A percentile compares a stretch with the other conserved stretches of the same genome.
phyloP scores from a whole-genome alignment of 1,139 yeast species.

The Suhomyces yuchorum region DNA sequence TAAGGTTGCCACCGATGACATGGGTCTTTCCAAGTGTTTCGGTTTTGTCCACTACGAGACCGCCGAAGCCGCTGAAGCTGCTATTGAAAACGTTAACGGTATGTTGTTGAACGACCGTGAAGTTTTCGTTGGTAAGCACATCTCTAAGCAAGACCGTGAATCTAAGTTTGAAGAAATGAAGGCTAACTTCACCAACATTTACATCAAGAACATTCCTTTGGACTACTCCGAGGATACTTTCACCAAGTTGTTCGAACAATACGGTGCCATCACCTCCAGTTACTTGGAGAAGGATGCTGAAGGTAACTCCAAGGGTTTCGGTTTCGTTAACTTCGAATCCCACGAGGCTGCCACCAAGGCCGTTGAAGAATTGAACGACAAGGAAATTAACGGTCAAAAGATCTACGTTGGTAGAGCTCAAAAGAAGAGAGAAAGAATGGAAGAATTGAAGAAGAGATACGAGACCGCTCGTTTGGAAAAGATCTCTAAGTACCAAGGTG shows the following conservation, averaged over 20 bases:
- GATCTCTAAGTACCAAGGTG: conserved; percentile 94
- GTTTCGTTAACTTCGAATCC: conserved; percentile 86
- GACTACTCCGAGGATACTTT: conserved; percentile 77
- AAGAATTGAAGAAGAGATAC: conserved; percentile 93
- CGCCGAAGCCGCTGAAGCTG: conserved; percentile 90
- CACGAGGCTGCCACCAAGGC: conserved; percentile 92
- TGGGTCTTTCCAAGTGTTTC: conserved; percentile 91
- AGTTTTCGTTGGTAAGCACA: conserved; percentile 94
- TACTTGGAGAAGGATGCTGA: conserved; percentile 80
- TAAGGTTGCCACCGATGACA: conserved; percentile 94
- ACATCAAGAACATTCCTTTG: conserved; percentile 82
- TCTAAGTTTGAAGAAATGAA: conserved; percentile 89
- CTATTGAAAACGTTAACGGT: conserved; percentile 97
- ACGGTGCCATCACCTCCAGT: conserved; percentile 84
- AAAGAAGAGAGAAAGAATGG: conserved; percentile 97
- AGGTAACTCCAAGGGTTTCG: conserved; percentile 94
- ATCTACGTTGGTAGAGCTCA: conserved; percentile 98
- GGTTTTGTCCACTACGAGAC: conserved; percentile 98
- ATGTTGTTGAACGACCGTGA: conserved; percentile 97
- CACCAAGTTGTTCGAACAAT: conserved; percentile 67
- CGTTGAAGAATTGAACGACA: conserved; percentile 88
- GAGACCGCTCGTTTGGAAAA: conserved; percentile 93
- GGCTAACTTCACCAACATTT: conserved; percentile 93
- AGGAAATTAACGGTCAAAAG: conserved; percentile 80
- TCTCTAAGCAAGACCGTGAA: conserved; percentile 92